Evolutionary conservation across 768 basidiomycete genomes (phyloP), one percentile per base, ranked within the genome.

Genomic region (Dioszegia hungarica): DNA sequence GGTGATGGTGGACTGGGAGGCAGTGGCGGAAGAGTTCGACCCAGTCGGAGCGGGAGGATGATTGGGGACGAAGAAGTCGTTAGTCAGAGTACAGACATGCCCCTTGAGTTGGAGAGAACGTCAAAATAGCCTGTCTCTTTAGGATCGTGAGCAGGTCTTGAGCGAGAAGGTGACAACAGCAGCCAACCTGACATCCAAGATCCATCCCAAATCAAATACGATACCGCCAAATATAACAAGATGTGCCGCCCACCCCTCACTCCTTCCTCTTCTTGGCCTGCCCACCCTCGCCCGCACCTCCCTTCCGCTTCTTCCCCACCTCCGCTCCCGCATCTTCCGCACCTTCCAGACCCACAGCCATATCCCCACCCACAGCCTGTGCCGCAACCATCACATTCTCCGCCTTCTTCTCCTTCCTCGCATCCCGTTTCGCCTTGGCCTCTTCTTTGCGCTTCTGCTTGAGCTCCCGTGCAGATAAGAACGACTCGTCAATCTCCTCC

Each of bases 321-420:
- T 61, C 57, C 47, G 52, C 19, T 33, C 31, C 31, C 31, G 8
- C 8, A 6, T 14, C 14, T 33, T 33, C 31, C 31, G 31, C 31
- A 57, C 47, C 38, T 53, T 55, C 48, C 79, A 79, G 48, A 72
- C 74, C 44, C 61, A 63, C 38, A n/a, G 54, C 55, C 34, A 51
- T 54, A 31, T 47, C 61, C 17, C 50, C 63, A 5, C 62, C 69
- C 14, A 55, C 52, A 10, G 28, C 55, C 44, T 62, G 48, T 2
- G 63, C 64, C 11, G 43, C 53, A 28, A 59, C 60, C 39, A 67
- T 20, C 31, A 31, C 60, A 12, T 40, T 40, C 24, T 60, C 66
- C 47, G 61, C 70, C 70, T 70, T 74, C 47, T 56, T 58, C 28
- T 67, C 52, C 62, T 67, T 68, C 43, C 60, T 51, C 25, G 36